Percentiles rank a stretch among this genome's conserved stretches.
These are phyloP conservation scores for Candida morakotiae DNA, from an alignment of 805 yeast species.

Conservation along the genomic window DNA sequence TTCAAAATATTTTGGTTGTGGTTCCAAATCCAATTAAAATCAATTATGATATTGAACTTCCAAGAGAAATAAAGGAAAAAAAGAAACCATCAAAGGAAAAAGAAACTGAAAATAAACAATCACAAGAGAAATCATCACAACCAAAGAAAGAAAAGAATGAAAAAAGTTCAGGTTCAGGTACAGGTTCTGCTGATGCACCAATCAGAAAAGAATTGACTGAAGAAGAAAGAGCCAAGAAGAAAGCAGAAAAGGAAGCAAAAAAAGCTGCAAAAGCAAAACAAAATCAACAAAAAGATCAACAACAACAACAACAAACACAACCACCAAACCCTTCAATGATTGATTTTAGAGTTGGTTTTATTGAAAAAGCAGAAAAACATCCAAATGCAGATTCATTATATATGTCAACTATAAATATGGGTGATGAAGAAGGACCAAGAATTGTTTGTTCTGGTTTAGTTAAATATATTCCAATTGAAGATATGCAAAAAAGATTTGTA, in stretches of 20 bases:
- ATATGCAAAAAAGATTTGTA: slow-evolving; percentile 90
- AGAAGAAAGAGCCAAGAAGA: slow-evolving; percentile 43
- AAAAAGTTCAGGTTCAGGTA: slow-evolving; percentile 37
- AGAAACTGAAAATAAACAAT: slow-evolving; percentile 13
- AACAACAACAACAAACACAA: slow-evolving; percentile 46
- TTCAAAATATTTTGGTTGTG: slow-evolving; percentile 62
- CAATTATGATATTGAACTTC: slow-evolving; percentile 58
- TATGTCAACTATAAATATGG: slow-evolving; percentile 94
- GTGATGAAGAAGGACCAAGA: slow-evolving; percentile 96
- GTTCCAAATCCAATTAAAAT: slow-evolving; percentile 51
- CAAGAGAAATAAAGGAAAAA: slow-evolving; percentile 73
- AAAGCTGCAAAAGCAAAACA: slow-evolving; percentile 62
- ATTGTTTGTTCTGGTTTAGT: slow-evolving; percentile 97
- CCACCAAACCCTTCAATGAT: slow-evolving; percentile 80
- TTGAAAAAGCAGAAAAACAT: slow-evolving; percentile 93
- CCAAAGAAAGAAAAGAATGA: slow-evolving; percentile 30
- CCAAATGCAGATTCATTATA: slow-evolving; percentile 97
- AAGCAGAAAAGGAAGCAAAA: slow-evolving; percentile 59
- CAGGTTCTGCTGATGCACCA: slow-evolving; percentile 26
- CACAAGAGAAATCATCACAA: slow-evolving; percentile 7
- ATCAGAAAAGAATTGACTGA: slow-evolving; percentile 26
- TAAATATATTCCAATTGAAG: slow-evolving; percentile 83
- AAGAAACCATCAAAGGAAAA: slow-evolving; percentile 37
- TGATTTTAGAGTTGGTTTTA: slow-evolving; percentile 93
- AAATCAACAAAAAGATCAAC: slow-evolving; percentile 47